phyloP scores from a whole-genome alignment of 2,329 filamentous ascomycete species.

The Endothia cerciana region DNA sequence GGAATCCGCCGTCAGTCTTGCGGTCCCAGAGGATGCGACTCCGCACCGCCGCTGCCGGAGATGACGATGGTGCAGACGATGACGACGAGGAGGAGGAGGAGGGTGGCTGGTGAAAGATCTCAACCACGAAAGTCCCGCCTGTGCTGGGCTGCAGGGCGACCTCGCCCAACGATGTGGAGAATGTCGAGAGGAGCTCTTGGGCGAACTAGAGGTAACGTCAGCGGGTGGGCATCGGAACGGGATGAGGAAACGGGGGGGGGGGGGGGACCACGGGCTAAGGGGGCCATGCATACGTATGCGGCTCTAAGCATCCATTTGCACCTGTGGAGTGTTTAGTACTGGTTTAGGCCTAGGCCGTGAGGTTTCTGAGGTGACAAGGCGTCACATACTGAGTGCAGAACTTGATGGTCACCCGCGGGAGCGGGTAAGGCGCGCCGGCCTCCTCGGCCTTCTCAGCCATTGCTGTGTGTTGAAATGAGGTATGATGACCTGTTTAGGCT shows the following conservation, averaged over 20 bases:
- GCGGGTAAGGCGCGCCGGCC: slow-evolving; percentile 38
- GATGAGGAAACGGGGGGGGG: slow-evolving; percentile 7
- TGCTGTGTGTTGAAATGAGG: neutral
- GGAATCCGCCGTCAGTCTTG: slow-evolving; percentile 85
- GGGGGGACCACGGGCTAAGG: slow-evolving; percentile 7
- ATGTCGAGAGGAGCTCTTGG: slow-evolving; percentile 94
- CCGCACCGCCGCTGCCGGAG: slow-evolving; percentile 27
- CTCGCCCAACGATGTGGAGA: slow-evolving; percentile 81
- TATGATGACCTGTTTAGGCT: neutral
- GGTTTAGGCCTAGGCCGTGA: neutral
- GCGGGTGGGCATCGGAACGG: slow-evolving; percentile 13
- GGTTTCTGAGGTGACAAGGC: neutral
- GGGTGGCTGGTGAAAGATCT: slow-evolving; percentile 52
- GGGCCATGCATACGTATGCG: slow-evolving; percentile 80
- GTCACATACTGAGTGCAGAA: slow-evolving; percentile 71
- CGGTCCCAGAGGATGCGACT: slow-evolving; percentile 80
- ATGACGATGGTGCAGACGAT: slow-evolving; percentile 23
- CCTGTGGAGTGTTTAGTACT: slow-evolving; percentile 43
- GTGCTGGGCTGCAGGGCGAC: slow-evolving; percentile 84
- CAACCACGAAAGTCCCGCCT: slow-evolving; percentile 80
- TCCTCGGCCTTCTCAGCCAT: slow-evolving; percentile 32
- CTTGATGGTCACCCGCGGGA: slow-evolving; percentile 82
- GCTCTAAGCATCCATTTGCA: slow-evolving; percentile 91
- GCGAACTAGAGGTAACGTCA: slow-evolving; percentile 65
- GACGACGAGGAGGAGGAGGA: slow-evolving; percentile 13